A percentile compares a stretch with the other conserved stretches of the same genome.
Evolutionary conservation across 2,329 filamentous ascomycete species (phyloP).

Genomic region (Sclerotinia spermophila): DNA sequence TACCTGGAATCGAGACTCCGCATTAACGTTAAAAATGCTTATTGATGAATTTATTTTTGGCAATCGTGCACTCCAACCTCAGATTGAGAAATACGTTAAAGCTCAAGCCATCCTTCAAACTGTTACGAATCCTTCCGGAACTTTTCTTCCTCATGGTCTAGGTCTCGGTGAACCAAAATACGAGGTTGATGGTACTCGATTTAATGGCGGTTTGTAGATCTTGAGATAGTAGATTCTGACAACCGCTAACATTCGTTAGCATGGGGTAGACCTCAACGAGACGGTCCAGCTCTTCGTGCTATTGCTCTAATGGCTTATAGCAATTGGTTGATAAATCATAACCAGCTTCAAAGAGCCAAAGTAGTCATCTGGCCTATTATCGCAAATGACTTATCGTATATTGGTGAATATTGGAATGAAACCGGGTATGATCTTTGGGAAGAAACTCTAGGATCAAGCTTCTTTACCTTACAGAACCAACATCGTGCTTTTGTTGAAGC

Average conservation of each 20-base stretch:
- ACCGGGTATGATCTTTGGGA: conserved; percentile 77
- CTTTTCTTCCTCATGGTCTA: conserved; percentile 41
- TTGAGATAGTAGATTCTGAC: not conserved
- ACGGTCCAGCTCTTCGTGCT: conserved; percentile 73
- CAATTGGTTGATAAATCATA: conserved; percentile 67
- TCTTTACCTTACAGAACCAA: conserved; percentile 70
- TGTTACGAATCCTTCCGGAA: conserved; percentile 52
- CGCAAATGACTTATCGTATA: conserved; percentile 70
- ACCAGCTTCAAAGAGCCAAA: conserved; percentile 42
- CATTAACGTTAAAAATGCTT: conserved; percentile 66
- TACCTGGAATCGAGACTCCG: conserved; percentile 73
- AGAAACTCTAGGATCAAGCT: conserved; percentile 72
- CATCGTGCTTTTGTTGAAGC: conserved; percentile 62
- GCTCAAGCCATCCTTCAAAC: conserved; percentile 58
- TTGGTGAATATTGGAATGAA: conserved; percentile 66
- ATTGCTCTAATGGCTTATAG: conserved; percentile 69
- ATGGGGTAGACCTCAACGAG: conserved; percentile 66
- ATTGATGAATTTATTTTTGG: conserved; percentile 62
- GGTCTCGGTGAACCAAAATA: conserved; percentile 72
- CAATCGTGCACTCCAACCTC: conserved; percentile 43
- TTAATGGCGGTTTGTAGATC: conserved; percentile 46
- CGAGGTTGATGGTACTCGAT: conserved; percentile 59
- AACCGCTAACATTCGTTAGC: conserved; percentile 12
- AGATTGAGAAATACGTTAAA: conserved; percentile 64
- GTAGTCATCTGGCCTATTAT: conserved; percentile 69